Evolutionary conservation across 164 flowering plant genomes (phyloP), one percentile per base, ranked within the genome.

Genomic region (Macadamia tetraphylla): DNA sequence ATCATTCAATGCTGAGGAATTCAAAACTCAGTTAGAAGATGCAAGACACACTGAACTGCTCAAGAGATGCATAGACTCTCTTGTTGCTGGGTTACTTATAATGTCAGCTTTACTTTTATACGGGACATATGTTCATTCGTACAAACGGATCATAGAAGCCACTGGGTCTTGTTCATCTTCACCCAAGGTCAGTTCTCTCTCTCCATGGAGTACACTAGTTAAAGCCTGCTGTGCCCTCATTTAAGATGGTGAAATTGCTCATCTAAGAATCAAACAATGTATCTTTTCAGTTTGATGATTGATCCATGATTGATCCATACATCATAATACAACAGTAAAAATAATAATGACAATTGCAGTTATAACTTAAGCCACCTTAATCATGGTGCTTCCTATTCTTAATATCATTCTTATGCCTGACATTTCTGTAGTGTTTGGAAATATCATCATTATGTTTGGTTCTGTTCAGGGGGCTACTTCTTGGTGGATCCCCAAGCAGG

Each of bases 401-500:
- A 35, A 35, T 35, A 3, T 46, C 7, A 8, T 11, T 46, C 7
- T 46, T 46, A 46, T 3, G 1, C 51, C 13, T 1, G 9, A 11
- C 15, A 4, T 53, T 53, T 53, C 17, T 53, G 13, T 14, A 14
- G 6, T 53, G n/a, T 53, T 53, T 1, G 1, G 15, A 53, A 17
- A 53, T 53, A 17, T 53, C 68, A 46, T 46, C n/a, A 60, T 67
- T 9, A 12, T 69, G 48, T 60, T 60, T 62, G 30, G 11, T 52
- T 68, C 52, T 79, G 62, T 74, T 44, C 82, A 90, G 97, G 85
- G 72, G 58, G 73, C 88, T 23, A 85, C 76, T 49, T 82, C 91
- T 58, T 89, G 99, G 98, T 88, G 90, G 97, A 69, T 83, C 60
- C 92, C 91, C 15, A 85, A 83, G 68, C 75, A 81, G 32, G 62